phyloP scores from a whole-genome alignment of 2,329 filamentous ascomycete species.

The Aspergillus sp. region DNA sequence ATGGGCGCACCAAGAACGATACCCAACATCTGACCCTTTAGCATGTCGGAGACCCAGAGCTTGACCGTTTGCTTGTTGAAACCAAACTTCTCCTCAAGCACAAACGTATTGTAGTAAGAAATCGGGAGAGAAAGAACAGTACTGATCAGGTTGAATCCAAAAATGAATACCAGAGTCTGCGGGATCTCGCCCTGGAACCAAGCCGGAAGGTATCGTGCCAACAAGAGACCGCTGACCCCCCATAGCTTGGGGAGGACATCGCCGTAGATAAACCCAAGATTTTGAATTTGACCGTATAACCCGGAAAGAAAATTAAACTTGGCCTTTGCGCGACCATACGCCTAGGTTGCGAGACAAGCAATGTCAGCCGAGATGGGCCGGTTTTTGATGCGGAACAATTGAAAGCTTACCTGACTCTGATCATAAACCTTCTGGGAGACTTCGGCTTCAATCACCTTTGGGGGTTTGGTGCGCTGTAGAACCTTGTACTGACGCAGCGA shows the following conservation, averaged over 20 bases:
- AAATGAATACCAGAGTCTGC: slow-evolving; percentile 89
- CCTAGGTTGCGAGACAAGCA: slow-evolving; percentile 46
- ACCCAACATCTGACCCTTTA: slow-evolving; percentile 84
- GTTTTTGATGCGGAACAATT: not conserved
- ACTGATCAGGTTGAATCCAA: slow-evolving; percentile 79
- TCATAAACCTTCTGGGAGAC: slow-evolving; percentile 89
- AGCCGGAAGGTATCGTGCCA: slow-evolving; percentile 71
- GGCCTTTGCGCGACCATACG: slow-evolving; percentile 93
- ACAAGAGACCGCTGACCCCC: slow-evolving; percentile 72
- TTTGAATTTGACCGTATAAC: slow-evolving; percentile 84
- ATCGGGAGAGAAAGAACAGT: slow-evolving; percentile 76
- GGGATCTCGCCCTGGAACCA: slow-evolving; percentile 89
- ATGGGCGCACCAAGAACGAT: slow-evolving; percentile 81
- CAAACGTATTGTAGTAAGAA: slow-evolving; percentile 90
- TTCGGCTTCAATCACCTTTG: slow-evolving; percentile 83
- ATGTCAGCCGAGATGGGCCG: not conserved
- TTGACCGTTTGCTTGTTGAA: slow-evolving; percentile 97
- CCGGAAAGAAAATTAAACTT: slow-evolving; percentile 80
- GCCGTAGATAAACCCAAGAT: slow-evolving; percentile 83
- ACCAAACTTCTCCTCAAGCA: slow-evolving; percentile 93
- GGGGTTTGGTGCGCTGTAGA: slow-evolving; percentile 74
- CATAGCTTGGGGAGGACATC: slow-evolving; percentile 90
- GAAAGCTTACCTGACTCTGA: slow-evolving; percentile 70
- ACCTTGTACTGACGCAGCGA: slow-evolving; percentile 87
- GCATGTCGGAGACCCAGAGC: slow-evolving; percentile 83